Evolutionary conservation across 2,329 filamentous ascomycete species (phyloP).

Genomic region (Exophiala sideris): DNA sequence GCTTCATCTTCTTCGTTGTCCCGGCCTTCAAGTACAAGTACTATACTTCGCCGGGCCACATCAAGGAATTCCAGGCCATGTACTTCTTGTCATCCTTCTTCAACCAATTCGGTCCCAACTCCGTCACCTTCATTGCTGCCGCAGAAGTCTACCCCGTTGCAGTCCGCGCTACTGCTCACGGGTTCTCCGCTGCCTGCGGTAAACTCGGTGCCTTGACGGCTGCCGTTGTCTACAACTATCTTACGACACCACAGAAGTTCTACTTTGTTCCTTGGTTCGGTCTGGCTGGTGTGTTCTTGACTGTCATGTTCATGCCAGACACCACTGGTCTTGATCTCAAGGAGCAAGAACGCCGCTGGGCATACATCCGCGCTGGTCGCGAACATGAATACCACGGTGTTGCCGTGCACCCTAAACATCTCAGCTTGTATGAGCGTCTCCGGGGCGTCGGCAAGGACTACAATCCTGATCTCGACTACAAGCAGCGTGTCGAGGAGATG

Average conservation of each 20-base stretch:
- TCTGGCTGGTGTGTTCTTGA: slow-evolving; percentile 78
- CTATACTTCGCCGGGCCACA: slow-evolving; percentile 68
- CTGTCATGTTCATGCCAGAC: slow-evolving; percentile 85
- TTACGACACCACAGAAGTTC: slow-evolving; percentile 55
- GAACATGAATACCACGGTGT: slow-evolving; percentile 86
- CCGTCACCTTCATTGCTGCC: slow-evolving; percentile 90
- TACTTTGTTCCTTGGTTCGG: slow-evolving; percentile 93
- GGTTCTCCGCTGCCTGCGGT: slow-evolving; percentile 85
- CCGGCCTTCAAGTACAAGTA: slow-evolving; percentile 85
- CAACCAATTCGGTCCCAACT: slow-evolving; percentile 98
- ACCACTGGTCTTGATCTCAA: slow-evolving; percentile 87
- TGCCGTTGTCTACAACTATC: slow-evolving; percentile 91
- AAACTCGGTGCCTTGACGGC: slow-evolving; percentile 88
- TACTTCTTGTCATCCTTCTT: slow-evolving; percentile 96
- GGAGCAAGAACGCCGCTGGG: slow-evolving; percentile 93
- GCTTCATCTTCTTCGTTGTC: slow-evolving; percentile 89
- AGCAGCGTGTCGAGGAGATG: slow-evolving; percentile 82
- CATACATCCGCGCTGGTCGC: slow-evolving; percentile 74
- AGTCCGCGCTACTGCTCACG: slow-evolving; percentile 91
- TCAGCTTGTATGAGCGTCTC: slow-evolving; percentile 83
- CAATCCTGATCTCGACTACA: slow-evolving; percentile 76
- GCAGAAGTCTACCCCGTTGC: slow-evolving; percentile 93
- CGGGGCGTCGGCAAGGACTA: slow-evolving; percentile 77
- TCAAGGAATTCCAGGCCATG: slow-evolving; percentile 94
- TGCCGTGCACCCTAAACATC: slow-evolving; percentile 82